Conservation (phyloP, 768 basidiomycete species). For the Macrolepiota dolichaula region DNA sequence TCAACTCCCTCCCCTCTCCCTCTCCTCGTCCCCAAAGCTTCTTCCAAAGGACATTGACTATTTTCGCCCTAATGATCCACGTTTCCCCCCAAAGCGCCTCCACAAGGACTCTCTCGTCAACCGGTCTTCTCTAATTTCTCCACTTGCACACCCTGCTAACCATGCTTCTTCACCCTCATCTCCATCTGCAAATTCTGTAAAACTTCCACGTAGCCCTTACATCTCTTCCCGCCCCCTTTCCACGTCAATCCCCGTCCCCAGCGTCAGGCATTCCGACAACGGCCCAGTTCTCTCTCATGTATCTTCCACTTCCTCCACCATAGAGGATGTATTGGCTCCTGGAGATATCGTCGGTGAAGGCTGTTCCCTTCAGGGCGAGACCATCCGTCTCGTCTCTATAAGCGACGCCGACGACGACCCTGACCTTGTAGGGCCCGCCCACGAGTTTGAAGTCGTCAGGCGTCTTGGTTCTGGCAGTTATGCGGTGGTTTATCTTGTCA, state of each 20-base stretch:
- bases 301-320: conserved; percentile 36
- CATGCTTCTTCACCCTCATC: conserved; percentile 33
- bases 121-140: conserved; percentile 23
- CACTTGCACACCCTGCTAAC: conserved; percentile 28
- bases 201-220: conserved; percentile 36
- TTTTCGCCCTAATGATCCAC: conserved; percentile 40
- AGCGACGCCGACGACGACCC: conserved; percentile 28
- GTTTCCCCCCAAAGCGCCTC: conserved; percentile 31
- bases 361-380: conserved; percentile 61
- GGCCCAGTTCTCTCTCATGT: conserved; percentile 28
- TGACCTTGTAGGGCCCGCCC: conserved; percentile 46
- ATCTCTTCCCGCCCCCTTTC: conserved; percentile 31
- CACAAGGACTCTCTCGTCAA: conserved; percentile 32
- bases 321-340: conserved; percentile 63
- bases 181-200: conserved; percentile 32
- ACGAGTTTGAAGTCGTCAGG: conserved; percentile 80
- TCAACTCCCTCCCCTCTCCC: conserved; percentile 38
- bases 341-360: conserved; percentile 77
- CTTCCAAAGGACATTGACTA: conserved; percentile 31
- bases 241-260: conserved; percentile 26
- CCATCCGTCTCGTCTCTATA: conserved; percentile 55
- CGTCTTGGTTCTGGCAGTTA: conserved; percentile 88
- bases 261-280: conserved; percentile 22
- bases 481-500: conserved; percentile 91
- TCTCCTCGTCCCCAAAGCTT: conserved; percentile 32